Percentiles rank a stretch among this genome's conserved stretches.
Evolutionary conservation across 148 eudicot species (phyloP).

Genomic region (Diospyros kaki): DNA sequence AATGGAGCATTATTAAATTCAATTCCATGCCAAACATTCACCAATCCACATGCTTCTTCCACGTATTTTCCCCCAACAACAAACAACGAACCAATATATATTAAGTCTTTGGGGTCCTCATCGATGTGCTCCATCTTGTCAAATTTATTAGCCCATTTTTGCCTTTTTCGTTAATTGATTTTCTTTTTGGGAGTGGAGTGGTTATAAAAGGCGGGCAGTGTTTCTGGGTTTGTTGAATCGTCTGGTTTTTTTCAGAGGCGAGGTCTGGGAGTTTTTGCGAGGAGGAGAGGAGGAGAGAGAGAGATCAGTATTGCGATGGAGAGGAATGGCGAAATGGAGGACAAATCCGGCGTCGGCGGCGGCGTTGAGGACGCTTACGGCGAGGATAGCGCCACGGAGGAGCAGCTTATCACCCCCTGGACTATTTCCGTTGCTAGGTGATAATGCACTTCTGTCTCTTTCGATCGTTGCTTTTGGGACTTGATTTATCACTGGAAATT

Average conservation of each 20-base stretch:
- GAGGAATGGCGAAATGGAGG: conserved; percentile 32
- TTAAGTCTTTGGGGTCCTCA: too few species aligned
- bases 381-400: conserved; percentile 76
- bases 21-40: neutral
- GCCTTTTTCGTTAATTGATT: neutral
- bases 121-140: neutral
- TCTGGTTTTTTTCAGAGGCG: conserved; percentile 22
- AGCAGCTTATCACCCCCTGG: conserved; percentile 85
- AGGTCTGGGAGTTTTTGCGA: conserved; percentile 7
- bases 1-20: neutral
- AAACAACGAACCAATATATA: too few species aligned
- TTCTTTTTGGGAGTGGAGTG: neutral
- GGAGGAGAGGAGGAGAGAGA: conserved; percentile 19
- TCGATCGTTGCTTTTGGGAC: neutral
- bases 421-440: conserved; percentile 83
- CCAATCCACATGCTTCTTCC: neutral
- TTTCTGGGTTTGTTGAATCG: too few species aligned
- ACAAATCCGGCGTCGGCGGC: conserved; percentile 20
- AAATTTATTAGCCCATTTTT: neutral
- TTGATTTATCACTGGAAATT: too few species aligned
- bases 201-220: too few species aligned
- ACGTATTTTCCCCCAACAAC: too few species aligned
- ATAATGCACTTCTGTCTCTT: neutral
- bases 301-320: conserved; percentile 28
- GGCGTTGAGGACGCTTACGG: conserved; percentile 63